Percentiles rank a stretch among this genome's conserved stretches.
Conservation (phyloP, 2,329 filamentous ascomycete species). For the Cladophialophora immunda region DNA sequence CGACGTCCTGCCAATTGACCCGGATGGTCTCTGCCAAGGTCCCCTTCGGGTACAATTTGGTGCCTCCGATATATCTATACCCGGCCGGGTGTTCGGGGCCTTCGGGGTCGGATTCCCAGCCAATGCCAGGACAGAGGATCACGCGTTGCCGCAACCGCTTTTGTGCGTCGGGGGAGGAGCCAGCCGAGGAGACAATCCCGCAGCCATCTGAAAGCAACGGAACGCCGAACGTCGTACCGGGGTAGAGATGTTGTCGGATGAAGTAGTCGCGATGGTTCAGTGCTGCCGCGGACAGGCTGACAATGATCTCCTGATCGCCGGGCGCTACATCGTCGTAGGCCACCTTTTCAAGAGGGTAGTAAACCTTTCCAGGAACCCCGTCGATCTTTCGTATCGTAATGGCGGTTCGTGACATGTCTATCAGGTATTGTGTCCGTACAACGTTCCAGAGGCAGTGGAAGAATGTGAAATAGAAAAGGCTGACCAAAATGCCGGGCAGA, state of each 20-base stretch:
- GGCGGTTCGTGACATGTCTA: constrained; percentile 8
- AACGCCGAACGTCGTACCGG: constrained; percentile 53
- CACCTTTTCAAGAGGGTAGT: constrained; percentile 5
- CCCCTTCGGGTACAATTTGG: constrained; percentile 65
- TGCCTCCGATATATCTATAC: constrained; percentile 70
- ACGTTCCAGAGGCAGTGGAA: no score
- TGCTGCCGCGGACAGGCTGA: neutral
- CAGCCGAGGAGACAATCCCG: constrained; percentile 74
- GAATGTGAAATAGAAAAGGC: no score
- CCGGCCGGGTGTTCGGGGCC: constrained; percentile 71
- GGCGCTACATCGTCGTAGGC: neutral
- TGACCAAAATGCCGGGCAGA: no score
- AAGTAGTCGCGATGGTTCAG: constrained; percentile 13
- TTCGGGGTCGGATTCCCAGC: constrained; percentile 75
- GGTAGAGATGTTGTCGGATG: constrained; percentile 5
- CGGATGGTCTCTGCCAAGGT: constrained; percentile 77
- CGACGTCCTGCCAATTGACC: constrained; percentile 77
- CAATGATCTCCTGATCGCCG: neutral
- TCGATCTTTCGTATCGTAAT: neutral
- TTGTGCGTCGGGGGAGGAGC: constrained; percentile 62
- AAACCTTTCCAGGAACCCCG: neutral
- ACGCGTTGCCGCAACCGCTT: constrained; percentile 72
- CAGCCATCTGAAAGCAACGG: constrained; percentile 85
- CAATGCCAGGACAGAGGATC: constrained; percentile 77
- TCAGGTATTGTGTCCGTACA: no score